These are phyloP conservation scores for Ophiostoma novo-ulmi DNA, from an alignment of 2,329 filamentous ascomycete genomes.

Conservation along the genomic window DNA sequence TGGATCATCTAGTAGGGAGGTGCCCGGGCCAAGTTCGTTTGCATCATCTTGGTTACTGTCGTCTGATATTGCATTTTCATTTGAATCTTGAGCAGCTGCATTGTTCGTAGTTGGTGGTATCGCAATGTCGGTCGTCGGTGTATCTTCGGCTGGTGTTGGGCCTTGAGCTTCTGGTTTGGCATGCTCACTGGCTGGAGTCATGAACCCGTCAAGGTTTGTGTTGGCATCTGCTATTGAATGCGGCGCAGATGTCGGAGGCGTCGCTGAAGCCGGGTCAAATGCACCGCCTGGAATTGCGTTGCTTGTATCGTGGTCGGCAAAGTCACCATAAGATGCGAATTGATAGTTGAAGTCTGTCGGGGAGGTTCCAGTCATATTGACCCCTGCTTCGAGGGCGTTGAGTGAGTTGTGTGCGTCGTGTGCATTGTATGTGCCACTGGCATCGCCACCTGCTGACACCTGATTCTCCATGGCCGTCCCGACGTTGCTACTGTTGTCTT, in stretches of 20 bases:
- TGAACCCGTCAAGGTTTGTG: constrained; percentile 34
- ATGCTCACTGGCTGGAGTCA: not conserved
- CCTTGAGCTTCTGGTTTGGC: not conserved
- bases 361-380: not conserved
- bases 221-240: constrained; percentile 26
- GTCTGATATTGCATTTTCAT: constrained; percentile 36
- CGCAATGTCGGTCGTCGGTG: not conserved
- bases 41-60: constrained; percentile 41
- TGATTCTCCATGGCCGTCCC: constrained; percentile 3
- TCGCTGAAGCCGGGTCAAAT: constrained; percentile 1
- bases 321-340: not conserved
- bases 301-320: not conserved
- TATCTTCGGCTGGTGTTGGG: not conserved
- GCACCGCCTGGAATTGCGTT: not conserved
- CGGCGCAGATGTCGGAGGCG: not conserved
- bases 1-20: constrained; percentile 49
- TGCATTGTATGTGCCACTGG: not conserved
- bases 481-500: constrained; percentile 31
- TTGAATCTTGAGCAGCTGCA: not conserved
- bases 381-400: not conserved
- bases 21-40: constrained; percentile 36
- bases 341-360: not conserved
- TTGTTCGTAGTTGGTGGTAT: not conserved
- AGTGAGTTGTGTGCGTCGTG: not conserved
- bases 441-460: not conserved